Percentiles rank a stretch among this genome's conserved stretches.
Conservation (phyloP, 148 eudicot genomes). For the Pharnaceum exiguum region DNA sequence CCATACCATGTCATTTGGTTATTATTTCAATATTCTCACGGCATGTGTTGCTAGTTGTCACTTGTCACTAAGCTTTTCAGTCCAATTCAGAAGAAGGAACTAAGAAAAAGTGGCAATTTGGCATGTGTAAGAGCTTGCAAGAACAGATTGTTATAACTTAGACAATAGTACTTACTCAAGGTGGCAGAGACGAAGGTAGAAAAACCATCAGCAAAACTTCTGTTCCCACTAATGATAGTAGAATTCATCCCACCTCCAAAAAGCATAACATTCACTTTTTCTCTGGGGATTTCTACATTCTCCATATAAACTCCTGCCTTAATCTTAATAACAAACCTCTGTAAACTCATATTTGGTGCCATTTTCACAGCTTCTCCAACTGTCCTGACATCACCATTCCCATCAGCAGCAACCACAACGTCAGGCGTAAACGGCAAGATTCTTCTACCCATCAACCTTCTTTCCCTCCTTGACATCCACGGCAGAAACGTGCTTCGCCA, state of each 20-base stretch:
- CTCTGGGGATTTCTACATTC: conserved; percentile 48
- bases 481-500: conserved; percentile 12
- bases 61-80: no score
- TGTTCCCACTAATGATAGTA: conserved; percentile 50
- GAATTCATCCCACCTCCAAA: conserved; percentile 58
- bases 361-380: conserved; percentile 39
- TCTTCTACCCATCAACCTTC: conserved; percentile 25
- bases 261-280: conserved; percentile 51
- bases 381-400: conserved; percentile 36
- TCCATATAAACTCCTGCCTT: conserved; percentile 50
- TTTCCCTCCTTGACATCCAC: conserved; percentile 29
- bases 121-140: not conserved
- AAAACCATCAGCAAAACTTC: conserved; percentile 49
- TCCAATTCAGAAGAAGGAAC: not conserved
- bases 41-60: no score
- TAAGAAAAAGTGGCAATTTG: not conserved
- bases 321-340: conserved; percentile 42
- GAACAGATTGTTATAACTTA: not conserved
- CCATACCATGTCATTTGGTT: no score
- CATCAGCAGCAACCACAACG: conserved; percentile 44
- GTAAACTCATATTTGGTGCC: conserved; percentile 46
- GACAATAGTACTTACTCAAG: conserved; percentile 31
- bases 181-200: conserved; percentile 62
- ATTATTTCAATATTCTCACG: no score
- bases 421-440: conserved; percentile 16